Evolutionary conservation across 805 yeast genomes (phyloP).

Genomic region (Komagataella populi): DNA sequence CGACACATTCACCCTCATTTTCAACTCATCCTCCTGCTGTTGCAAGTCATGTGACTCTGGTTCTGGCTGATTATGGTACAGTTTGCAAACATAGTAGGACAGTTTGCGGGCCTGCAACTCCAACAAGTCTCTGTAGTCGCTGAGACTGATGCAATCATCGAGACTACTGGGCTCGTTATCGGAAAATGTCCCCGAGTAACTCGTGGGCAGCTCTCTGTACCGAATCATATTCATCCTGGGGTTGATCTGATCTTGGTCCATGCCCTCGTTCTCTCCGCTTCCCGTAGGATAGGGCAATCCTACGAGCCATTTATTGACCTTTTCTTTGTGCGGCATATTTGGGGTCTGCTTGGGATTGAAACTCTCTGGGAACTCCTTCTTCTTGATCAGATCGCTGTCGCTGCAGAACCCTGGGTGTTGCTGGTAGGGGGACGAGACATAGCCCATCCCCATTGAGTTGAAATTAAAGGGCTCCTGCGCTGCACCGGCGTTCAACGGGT

Average conservation of each 20-base stretch:
- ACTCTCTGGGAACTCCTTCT: slow-evolving; percentile 23
- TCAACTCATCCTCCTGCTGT: background rate
- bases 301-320: slow-evolving; percentile 51
- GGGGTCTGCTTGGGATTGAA: slow-evolving; percentile 52
- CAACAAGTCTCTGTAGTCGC: slow-evolving; percentile 30
- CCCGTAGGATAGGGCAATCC: slow-evolving; percentile 35
- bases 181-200: slow-evolving; percentile 33
- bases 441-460: background rate
- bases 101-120: slow-evolving; percentile 41
- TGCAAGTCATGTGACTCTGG: background rate
- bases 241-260: background rate
- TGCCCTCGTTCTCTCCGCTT: slow-evolving; percentile 15
- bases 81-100: slow-evolving; percentile 27
- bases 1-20: background rate
- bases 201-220: slow-evolving; percentile 7
- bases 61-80: slow-evolving; percentile 13
- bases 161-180: slow-evolving; percentile 10
- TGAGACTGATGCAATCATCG: slow-evolving; percentile 12
- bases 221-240: background rate
- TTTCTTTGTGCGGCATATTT: slow-evolving; percentile 55
- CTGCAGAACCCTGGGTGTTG: background rate
- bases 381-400: background rate
- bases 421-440: background rate
- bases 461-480: background rate
- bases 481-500: background rate